Percentiles rank a stretch among this genome's conserved stretches.
These are phyloP conservation scores for Melampsora occidentalis DNA, from an alignment of 1,284 basidiomycete genomes.

Conservation along the genomic window DNA sequence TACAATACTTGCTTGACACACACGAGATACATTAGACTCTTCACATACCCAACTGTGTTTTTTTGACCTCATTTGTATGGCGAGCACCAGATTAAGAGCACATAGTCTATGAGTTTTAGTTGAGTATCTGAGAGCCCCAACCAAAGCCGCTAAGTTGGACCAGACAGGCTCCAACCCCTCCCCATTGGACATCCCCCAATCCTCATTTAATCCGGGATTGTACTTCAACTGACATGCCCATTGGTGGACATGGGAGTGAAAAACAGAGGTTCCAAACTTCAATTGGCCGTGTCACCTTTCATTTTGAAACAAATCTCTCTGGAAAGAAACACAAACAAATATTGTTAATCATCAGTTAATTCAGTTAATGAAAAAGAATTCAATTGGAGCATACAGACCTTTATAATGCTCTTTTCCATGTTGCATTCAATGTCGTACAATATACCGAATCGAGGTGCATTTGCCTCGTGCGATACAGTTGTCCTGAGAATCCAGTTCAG, in stretches of 20 bases:
- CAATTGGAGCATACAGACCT: too few relatives aligned
- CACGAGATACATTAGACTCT: too few relatives aligned
- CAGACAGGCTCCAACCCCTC: slow-evolving; percentile 26
- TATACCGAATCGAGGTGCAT: background rate
- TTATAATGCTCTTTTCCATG: too few relatives aligned
- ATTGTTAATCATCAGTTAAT: background rate
- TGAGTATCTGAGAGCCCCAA: background rate
- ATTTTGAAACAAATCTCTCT: background rate
- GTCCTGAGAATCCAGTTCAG: background rate
- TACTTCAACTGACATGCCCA: slow-evolving; percentile 31
- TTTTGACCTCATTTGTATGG: too few relatives aligned
- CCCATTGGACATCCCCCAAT: slow-evolving; percentile 35
- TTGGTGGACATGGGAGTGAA: slow-evolving; percentile 30
- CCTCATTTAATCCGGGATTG: background rate
- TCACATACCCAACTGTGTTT: too few relatives aligned
- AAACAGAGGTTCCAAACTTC: background rate
- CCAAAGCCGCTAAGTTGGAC: slow-evolving; percentile 17
- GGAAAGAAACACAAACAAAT: background rate
- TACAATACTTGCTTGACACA: too few relatives aligned
- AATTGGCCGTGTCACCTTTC: background rate
- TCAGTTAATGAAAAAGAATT: background rate
- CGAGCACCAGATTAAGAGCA: too few relatives aligned
- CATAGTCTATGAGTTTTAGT: background rate
- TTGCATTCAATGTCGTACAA: slow-evolving; percentile 9
- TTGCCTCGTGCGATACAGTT: too few relatives aligned